Conservation (phyloP, 257 asterid genomes). For the Lycium ferocissimum region DNA sequence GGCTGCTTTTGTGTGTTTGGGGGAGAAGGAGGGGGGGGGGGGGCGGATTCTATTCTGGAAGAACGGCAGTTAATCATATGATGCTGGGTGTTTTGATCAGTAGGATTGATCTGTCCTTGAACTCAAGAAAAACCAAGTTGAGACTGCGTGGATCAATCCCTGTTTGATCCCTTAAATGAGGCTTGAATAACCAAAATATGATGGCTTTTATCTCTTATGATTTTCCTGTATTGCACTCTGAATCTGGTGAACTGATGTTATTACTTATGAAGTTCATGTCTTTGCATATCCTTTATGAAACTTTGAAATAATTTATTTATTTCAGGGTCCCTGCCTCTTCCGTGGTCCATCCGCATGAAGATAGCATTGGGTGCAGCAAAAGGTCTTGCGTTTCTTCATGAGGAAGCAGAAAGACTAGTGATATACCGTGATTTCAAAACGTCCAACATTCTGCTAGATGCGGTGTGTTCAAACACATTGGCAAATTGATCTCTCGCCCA, state of each 20-base stretch:
- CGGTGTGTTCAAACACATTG: conserved; percentile 58
- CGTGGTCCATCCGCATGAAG: conserved; percentile 98
- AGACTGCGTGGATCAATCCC: not conserved
- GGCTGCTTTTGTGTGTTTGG: not conserved
- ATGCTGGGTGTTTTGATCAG: not conserved
- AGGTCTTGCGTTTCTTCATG: conserved; percentile 95
- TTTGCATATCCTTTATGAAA: not conserved
- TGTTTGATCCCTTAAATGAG: not conserved
- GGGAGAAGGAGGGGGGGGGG: too few species aligned
- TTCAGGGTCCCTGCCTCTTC: conserved; percentile 93
- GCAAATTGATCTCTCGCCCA: conserved; percentile 23
- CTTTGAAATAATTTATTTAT: conserved; percentile 25
- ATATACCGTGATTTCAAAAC: conserved; percentile 98
- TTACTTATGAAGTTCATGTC: not conserved
- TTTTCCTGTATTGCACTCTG: not conserved
- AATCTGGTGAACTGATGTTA: not conserved
- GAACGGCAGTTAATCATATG: not conserved
- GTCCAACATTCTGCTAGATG: conserved; percentile 88
- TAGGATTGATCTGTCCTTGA: conserved; percentile 9
- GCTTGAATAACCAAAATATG: not conserved
- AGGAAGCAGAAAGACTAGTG: conserved; percentile 93
- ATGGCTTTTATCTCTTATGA: not conserved
- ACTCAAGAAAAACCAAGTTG: not conserved
- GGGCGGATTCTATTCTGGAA: not conserved
- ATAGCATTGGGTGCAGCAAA: conserved; percentile 97